phyloP scores from a whole-genome alignment of 306 rosid genomes.

The Boehmeria nivea region DNA sequence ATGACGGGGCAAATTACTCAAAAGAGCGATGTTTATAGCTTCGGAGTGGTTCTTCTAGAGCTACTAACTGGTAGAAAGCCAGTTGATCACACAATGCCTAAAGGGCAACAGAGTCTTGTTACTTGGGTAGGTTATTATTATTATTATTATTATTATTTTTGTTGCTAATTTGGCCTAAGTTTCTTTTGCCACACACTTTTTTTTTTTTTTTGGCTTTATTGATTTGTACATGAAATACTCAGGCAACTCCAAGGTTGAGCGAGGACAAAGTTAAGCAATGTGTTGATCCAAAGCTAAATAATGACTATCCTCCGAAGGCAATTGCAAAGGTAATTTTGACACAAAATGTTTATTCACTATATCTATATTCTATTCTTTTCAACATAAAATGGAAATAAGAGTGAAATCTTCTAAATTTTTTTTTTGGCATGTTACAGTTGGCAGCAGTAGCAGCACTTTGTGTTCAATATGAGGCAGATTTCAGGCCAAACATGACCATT shows the following conservation, averaged over 20 bases:
- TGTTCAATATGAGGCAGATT: constrained; percentile 98
- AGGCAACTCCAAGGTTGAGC: constrained; percentile 99
- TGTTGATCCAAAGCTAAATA: constrained; percentile 93
- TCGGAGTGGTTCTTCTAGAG: constrained; percentile 94
- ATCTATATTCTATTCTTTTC: not conserved
- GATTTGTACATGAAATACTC: not conserved
- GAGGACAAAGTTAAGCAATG: constrained; percentile 99
- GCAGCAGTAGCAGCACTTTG: constrained; percentile 99
- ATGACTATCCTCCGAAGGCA: constrained; percentile 91
- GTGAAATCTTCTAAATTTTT: too few relatives aligned
- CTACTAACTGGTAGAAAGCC: constrained; percentile 97
- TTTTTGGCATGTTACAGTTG: constrained; percentile 45
- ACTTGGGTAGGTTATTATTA: constrained; percentile 66
- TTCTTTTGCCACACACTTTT: too few relatives aligned
- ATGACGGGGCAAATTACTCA: constrained; percentile 99
- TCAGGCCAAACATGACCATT: constrained; percentile 95
- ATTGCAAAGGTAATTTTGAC: constrained; percentile 61
- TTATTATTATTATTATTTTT: not conserved
- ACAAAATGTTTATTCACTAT: not conserved
- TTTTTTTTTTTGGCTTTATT: constrained; percentile 4
- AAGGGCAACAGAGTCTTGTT: constrained; percentile 99
- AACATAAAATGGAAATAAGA: too few relatives aligned
- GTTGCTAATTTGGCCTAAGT: too few relatives aligned
- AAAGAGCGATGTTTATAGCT: constrained; percentile 94
- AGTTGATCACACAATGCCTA: constrained; percentile 98